phyloP scores from a whole-genome alignment of 768 basidiomycete species.

The Cystobasidium ongulense region DNA sequence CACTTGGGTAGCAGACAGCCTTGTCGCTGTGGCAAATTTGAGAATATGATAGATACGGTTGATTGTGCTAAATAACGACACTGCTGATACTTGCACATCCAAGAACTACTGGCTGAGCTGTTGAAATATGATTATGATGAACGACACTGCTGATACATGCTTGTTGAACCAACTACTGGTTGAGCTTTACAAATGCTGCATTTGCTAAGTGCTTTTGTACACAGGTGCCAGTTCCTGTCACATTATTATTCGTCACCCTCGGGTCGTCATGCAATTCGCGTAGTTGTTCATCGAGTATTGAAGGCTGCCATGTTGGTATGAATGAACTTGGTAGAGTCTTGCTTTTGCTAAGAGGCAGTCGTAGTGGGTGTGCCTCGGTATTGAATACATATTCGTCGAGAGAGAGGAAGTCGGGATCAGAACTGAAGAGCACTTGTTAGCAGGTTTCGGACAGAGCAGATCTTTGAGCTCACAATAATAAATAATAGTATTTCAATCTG shows the following conservation, averaged over 20 bases:
- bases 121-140: too few species aligned
- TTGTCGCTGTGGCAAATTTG: too few species aligned
- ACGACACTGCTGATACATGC: not conserved
- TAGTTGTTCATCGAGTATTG: conserved; percentile 3
- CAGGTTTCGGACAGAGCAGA: not conserved
- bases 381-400: conserved; percentile 52
- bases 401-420: conserved; percentile 55
- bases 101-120: too few species aligned
- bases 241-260: not conserved
- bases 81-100: too few species aligned
- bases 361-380: conserved; percentile 66
- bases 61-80: too few species aligned
- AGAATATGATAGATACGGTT: too few species aligned
- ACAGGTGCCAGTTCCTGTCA: not conserved
- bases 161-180: not conserved
- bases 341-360: conserved; percentile 51
- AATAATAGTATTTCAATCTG: conserved; percentile 34
- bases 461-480: conserved; percentile 16
- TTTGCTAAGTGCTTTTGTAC: conserved; percentile 12
- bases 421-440: conserved; percentile 46
- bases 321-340: not conserved
- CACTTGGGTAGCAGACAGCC: too few species aligned
- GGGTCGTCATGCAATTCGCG: not conserved
- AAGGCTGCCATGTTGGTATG: conserved; percentile 12
- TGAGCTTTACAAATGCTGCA: not conserved